These are phyloP conservation scores for Nothophytophthora sp. DNA, from an alignment of 352 stramenopile species.

Conservation along the genomic window DNA sequence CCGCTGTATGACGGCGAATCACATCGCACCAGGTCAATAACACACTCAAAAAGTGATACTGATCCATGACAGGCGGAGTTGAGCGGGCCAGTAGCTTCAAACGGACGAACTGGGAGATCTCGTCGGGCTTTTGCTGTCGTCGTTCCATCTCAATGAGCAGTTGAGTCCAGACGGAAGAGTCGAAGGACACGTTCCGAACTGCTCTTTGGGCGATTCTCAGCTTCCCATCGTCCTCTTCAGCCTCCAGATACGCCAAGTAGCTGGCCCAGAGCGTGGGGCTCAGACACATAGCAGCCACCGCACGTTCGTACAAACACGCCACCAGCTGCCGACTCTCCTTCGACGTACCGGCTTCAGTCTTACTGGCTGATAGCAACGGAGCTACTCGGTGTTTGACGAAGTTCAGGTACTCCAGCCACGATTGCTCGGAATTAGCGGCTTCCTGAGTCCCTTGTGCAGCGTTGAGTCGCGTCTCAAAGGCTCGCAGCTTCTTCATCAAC, in stretches of 20 bases:
- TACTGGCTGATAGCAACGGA: conserved; percentile 27
- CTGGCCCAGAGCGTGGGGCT: conserved; percentile 55
- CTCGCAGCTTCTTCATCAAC: conserved; percentile 66
- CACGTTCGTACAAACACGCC: conserved; percentile 56
- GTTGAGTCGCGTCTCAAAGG: conserved; percentile 40
- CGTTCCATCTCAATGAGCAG: conserved; percentile 56
- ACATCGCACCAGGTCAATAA: conserved; percentile 55
- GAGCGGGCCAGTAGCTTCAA: conserved; percentile 32
- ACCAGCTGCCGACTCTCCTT: conserved; percentile 26
- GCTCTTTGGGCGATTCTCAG: conserved; percentile 35
- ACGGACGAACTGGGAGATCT: conserved; percentile 29
- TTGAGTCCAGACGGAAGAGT: conserved; percentile 59
- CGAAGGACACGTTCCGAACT: conserved; percentile 69
- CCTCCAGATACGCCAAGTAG: conserved; percentile 47
- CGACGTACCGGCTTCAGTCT: neutral
- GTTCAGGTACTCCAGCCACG: conserved; percentile 69
- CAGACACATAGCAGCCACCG: conserved; percentile 53
- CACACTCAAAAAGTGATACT: conserved; percentile 47
- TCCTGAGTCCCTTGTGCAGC: conserved; percentile 10
- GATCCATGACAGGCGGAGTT: conserved; percentile 47
- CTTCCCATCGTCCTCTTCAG: conserved; percentile 4
- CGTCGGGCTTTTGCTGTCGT: neutral
- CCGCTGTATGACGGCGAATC: conserved; percentile 25
- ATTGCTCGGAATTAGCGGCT: conserved; percentile 9
- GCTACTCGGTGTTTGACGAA: conserved; percentile 55